Evolutionary conservation across 1,284 basidiomycete genomes (phyloP), one percentile per base, ranked within the genome.

Genomic region (Exobasidium rhododendri): DNA sequence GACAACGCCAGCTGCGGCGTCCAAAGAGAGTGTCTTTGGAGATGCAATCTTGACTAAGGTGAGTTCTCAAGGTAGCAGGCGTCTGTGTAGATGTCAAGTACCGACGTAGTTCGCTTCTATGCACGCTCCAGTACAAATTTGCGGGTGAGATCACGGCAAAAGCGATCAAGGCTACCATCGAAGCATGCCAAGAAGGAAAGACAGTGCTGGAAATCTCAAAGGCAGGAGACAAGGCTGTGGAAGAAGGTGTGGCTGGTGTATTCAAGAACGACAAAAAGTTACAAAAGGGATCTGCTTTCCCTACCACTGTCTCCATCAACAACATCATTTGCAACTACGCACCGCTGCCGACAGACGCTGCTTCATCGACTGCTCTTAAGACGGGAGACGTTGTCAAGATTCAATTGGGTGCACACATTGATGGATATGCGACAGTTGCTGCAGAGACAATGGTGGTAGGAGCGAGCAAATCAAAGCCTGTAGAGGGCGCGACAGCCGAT

Each of bases 361-460:
- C 88, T 59, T 67, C 72, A 63, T 57, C 61, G 43, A 50, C 60
- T 26, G 83, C 81, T 31, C 85, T 98, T 70, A 88, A 87, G 61
- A 90, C 92, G 72, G 88, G 88, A 69, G 94, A 98, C 80, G 88
- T 97, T 60, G 94, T 97, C 75, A 97, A 97, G 83, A 83, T 98
- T 68, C 91, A 94, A 82, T 84, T 97, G 67, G 94, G 94, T 63
- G 91, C 94, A 35, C 94, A 97, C 80, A 94, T 98, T 81, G 94
- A 98, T 81, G 94, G 81, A 22, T 92, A 89, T 79, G 90, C 92
- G 24, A 85, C 90, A 60, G 86, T 94, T 80, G 86, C 86, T 75
- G 94, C 91, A 62, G 94, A 98, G 83, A 97, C 77, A 0, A 64
- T 79, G 29, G 77, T 79, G 30, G 67, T 78, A 2, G 75, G 77